Base-by-base conservation (phyloP, 1,284 basidiomycete species). In the Cryptococcus amylolentus region DNA sequence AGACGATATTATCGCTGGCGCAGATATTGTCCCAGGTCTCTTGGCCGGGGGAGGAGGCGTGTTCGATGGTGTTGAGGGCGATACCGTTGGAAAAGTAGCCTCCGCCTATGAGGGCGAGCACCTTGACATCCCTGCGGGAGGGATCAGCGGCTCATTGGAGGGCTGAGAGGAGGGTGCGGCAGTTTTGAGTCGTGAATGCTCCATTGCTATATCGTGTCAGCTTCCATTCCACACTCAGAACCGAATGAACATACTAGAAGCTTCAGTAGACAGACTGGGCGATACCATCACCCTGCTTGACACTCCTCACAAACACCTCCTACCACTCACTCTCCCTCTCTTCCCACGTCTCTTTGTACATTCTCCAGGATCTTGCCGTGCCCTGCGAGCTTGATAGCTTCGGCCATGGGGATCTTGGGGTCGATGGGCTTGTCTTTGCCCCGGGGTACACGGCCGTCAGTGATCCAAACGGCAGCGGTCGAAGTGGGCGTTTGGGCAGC, bases 1-100 rank as follows among this genome's bases (percentile, higher is more conserved):
- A 71, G 57, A 75, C 72, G 27, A 77, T 70, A 58, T 78, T 75
- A 59, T 79, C 75, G 47, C 77, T 77, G 3, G 76, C 77, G 49
- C 78, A 79, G 72, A 81, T 80, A 63, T 81, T 80, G 39, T 67
- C 71, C 80, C 79, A 80, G 14, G 78, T 78, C 63, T 80, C 80
- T 7, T 69, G 63, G 0, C 73, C 72, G 0, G 78, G 77, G 51
- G 76, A 70, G 7, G 65, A 49, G 20, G 71, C 67, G 20, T 73
- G 69, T 63, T 79, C 78, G 64, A 80, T 79, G 4, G 79, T 77
- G 68, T 79, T 78, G 47, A 81, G 72, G 9, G 78, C 78, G 46
- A 81, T 78, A 37, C 79, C 80, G 63, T 80, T 81, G 31, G 73
- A 77, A 57, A 80, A 80, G 71, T 80, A 80, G 35, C 66, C 56